phyloP scores from a whole-genome alignment of 257 asterid genomes.

The Primulina eburnea region DNA sequence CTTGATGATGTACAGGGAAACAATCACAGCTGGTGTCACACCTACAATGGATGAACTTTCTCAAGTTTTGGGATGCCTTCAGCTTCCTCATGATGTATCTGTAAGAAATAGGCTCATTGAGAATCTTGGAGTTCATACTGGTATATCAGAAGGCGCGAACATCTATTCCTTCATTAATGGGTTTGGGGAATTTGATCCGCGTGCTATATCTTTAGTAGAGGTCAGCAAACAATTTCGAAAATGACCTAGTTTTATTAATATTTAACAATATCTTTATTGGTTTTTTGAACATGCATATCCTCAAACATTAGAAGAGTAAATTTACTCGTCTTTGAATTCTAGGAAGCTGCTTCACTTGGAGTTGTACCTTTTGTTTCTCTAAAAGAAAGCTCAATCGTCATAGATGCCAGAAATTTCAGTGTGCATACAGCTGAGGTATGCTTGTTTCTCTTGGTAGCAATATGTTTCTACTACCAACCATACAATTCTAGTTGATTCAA shows the following conservation, averaged over 20 bases:
- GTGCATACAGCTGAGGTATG: slow-evolving; percentile 76
- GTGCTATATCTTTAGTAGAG: slow-evolving; percentile 90
- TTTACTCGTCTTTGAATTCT: slow-evolving; percentile 23
- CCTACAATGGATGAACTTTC: slow-evolving; percentile 80
- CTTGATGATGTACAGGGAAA: slow-evolving; percentile 81
- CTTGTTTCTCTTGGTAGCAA: slow-evolving; percentile 21
- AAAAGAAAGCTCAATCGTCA: slow-evolving; percentile 63
- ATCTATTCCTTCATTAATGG: slow-evolving; percentile 78
- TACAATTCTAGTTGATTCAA: background rate
- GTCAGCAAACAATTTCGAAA: slow-evolving; percentile 36
- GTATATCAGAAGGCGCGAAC: slow-evolving; percentile 49
- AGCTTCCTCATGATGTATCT: slow-evolving; percentile 71
- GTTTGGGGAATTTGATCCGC: slow-evolving; percentile 95
- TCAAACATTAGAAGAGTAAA: slow-evolving; percentile 22
- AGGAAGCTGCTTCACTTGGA: slow-evolving; percentile 97
- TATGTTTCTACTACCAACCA: slow-evolving; percentile 5
- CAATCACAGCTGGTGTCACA: slow-evolving; percentile 64
- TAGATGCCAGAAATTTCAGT: slow-evolving; percentile 61
- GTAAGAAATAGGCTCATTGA: slow-evolving; percentile 71
- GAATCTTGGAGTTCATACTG: slow-evolving; percentile 53
- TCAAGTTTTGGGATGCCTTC: slow-evolving; percentile 78
- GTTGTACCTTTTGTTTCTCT: slow-evolving; percentile 58
- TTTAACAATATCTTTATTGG: slow-evolving; percentile 1
- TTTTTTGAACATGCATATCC: slow-evolving; percentile 26
- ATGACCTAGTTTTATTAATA: slow-evolving; percentile 10